A percentile compares a stretch with the other conserved stretches of the same genome.
Conservation (phyloP, 176 grass and related monocot species). For the Thinopyrum elongatum region DNA sequence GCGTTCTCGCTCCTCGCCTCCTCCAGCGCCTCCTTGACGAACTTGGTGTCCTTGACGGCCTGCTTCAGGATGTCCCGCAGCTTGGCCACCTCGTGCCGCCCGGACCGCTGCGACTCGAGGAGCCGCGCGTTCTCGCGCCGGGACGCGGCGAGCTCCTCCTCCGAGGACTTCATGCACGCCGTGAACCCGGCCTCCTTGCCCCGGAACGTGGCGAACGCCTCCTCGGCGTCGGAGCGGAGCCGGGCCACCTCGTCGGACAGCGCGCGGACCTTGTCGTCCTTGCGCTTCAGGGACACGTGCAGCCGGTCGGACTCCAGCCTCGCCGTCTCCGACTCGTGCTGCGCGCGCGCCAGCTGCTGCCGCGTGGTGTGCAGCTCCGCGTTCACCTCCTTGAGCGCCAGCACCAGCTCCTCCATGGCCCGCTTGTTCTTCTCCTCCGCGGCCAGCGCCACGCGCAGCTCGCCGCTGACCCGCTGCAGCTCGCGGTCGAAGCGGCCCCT, state of each 20-base stretch:
- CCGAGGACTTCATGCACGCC: constrained; percentile 59
- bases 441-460: constrained; percentile 46
- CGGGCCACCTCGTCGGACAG: constrained; percentile 41
- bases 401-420: constrained; percentile 76
- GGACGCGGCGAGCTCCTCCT: constrained; percentile 49
- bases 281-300: constrained; percentile 36
- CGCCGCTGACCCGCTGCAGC: constrained; percentile 28
- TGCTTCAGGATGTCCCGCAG: constrained; percentile 92
- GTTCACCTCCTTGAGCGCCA: constrained; percentile 82
- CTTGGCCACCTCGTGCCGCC: constrained; percentile 70
- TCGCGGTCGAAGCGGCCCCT: constrained; percentile 30
- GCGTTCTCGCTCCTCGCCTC: constrained; percentile 61
- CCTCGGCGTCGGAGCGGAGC: constrained; percentile 60
- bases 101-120: constrained; percentile 50
- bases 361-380: constrained; percentile 43
- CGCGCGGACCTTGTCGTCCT: constrained; percentile 51
- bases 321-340: constrained; percentile 54
- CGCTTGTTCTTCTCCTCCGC: constrained; percentile 87
- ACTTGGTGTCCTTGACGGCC: constrained; percentile 61
- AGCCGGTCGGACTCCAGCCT: constrained; percentile 54
- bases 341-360: constrained; percentile 45
- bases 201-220: constrained; percentile 56
- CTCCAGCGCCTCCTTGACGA: constrained; percentile 75
- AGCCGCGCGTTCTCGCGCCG: constrained; percentile 53
- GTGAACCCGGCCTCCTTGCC: constrained; percentile 82